These are phyloP conservation scores for Spizellomyces punctatus DNA, from an alignment of 192 early-diverging fungal genomes.

Conservation along the genomic window DNA sequence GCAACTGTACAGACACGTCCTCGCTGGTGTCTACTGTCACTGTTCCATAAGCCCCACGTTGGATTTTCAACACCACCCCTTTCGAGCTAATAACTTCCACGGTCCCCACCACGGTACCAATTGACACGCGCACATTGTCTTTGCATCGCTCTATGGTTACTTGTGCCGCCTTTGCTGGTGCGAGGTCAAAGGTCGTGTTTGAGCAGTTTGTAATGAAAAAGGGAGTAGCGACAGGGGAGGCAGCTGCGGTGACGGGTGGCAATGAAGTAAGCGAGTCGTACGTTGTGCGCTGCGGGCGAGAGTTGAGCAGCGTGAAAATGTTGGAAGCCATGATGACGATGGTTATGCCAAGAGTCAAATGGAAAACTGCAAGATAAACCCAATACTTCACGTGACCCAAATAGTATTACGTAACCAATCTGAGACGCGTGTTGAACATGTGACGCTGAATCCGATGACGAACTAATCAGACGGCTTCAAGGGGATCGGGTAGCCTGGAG, in stretches of 20 bases:
- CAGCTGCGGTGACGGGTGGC: not conserved
- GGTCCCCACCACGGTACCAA: conserved; percentile 1
- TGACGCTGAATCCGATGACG: no score
- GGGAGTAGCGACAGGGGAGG: not conserved
- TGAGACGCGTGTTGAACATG: no score
- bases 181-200: not conserved
- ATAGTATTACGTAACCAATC: no score
- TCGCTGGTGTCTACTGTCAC: not conserved
- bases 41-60: not conserved
- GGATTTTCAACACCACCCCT: not conserved
- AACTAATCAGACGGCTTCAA: no score
- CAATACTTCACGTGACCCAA: no score
- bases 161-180: conserved; percentile 1
- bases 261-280: not conserved
- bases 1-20: not conserved
- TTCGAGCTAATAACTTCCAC: conserved; percentile 8
- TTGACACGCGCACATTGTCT: not conserved
- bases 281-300: conserved; percentile 7
- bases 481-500: no score
- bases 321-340: not conserved
- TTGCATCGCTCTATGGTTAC: conserved; percentile 9
- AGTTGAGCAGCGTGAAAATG: conserved; percentile 13
- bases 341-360: no score
- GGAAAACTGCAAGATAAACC: no score
- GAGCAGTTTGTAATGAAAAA: conserved; percentile 11